Evolutionary conservation across 2,329 filamentous ascomycete genomes (phyloP).

Genomic region (Aspergillus alliaceus): DNA sequence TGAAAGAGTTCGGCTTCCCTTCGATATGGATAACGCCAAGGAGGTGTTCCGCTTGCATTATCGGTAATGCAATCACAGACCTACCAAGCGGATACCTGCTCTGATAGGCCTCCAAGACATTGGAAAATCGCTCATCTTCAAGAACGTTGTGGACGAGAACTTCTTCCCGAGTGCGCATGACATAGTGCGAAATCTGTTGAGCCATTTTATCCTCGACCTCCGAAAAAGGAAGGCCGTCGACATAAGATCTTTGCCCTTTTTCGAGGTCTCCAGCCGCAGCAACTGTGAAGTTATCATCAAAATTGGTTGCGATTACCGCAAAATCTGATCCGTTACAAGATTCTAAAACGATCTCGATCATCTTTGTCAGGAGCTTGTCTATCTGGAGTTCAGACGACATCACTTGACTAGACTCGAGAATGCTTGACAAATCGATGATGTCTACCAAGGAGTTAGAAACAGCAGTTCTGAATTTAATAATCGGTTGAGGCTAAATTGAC

Average conservation of each 20-base stretch:
- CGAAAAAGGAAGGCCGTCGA: conserved; percentile 56
- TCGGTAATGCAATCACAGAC: conserved; percentile 63
- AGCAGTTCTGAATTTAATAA: background rate
- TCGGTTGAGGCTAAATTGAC: background rate
- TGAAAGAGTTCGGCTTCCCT: conserved; percentile 63
- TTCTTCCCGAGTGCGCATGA: conserved; percentile 62
- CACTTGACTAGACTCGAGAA: conserved; percentile 64
- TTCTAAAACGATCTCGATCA: conserved; percentile 65
- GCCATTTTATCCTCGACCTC: conserved; percentile 60
- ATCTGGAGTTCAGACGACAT: conserved; percentile 66
- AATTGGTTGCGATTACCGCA: conserved; percentile 61
- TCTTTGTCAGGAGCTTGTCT: conserved; percentile 62
- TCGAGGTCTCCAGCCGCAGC: conserved; percentile 62
- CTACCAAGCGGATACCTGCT: conserved; percentile 57
- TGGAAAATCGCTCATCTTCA: conserved; percentile 65
- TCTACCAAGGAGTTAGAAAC: conserved; percentile 51
- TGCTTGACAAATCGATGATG: conserved; percentile 64
- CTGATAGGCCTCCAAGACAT: conserved; percentile 58
- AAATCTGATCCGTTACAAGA: conserved; percentile 62
- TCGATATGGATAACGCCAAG: conserved; percentile 64
- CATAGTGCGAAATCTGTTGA: conserved; percentile 62
- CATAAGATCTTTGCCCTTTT: conserved; percentile 53
- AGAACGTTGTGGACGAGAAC: conserved; percentile 64
- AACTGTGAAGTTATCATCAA: conserved; percentile 59
- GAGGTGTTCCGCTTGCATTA: conserved; percentile 59